Evolutionary conservation across 2,329 filamentous ascomycete genomes (phyloP), one percentile per base, ranked within the genome.

Genomic region (Calonectria pauciramosa): DNA sequence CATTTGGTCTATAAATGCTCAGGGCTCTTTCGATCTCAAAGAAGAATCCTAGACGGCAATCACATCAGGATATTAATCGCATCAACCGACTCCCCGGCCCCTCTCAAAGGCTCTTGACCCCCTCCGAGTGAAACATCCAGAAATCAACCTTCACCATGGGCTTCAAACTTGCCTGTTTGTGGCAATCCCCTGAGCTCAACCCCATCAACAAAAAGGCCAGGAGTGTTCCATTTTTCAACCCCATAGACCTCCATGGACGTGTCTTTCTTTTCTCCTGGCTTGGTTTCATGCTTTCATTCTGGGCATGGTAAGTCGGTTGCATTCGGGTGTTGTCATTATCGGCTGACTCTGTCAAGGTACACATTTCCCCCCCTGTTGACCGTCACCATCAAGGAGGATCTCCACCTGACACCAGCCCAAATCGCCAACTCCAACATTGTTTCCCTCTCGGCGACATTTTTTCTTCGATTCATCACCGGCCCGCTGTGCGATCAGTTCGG

Each of bases 221-320:
- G 74, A 94, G 94, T 0, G 91, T 98, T 60, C 96, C 96, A 0
- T 84, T 95, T 28, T 87, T 98, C 75, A 98, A 98, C 83, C 91
- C 93, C 0, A 82, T 96, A 80, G 90, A 97, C 83, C 87, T 92
- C 79, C 96, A 98, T 87, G 96, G 95, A 47, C 91, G 95, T 9
- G 95, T 97, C 0, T 98, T 97, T 85, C 95, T 96, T 88, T 98
- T 98, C 86, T 94, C 94, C 1, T 97, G 94, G 92, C 90, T 96
- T 63, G 94, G 94, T 2, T 97, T 97, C 85, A 93, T 97, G 90
- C 91, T 96, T 68, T 94, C 94, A 10, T 98, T 98, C 86, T 95
- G 95, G 90, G 96, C 95, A 14, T 98, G 94, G 94, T 85, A 72
- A 75, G 83, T 77, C 73, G 32, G 60, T 47, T 20, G 41, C 26